Evolutionary conservation across 1,284 basidiomycete species (phyloP), one percentile per base, ranked within the genome.

Genomic region (Cryptococcus sp.): DNA sequence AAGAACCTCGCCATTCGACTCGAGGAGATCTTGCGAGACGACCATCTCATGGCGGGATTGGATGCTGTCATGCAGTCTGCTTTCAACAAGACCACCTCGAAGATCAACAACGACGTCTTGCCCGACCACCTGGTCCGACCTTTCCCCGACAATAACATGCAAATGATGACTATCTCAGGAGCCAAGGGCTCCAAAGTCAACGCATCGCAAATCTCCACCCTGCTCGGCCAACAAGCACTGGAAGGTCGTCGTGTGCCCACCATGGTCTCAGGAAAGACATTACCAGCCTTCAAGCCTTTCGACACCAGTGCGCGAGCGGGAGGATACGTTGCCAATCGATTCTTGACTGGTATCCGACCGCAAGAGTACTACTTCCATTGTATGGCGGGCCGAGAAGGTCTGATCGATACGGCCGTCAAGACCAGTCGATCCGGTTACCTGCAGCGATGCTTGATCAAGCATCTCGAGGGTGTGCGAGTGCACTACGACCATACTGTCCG

Each of bases 281-380:
- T 99, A 16, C 95, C 96, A 2, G 93, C 93, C 5, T 99, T 99
- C 87, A 90, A 90, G 74, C 83, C 95, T 0, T 98, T 98, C 78
- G 96, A 99, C 79, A 99, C 96, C 5, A 89, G 88, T 57, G 93
- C 95, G 1, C 91, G 97, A 62, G 95, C 96, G 17, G 96, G 96
- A 78, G 96, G 96, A n/a, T 99, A 96, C 78, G 91, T 99, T 51
- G 93, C 91, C n/a, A 96, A 94, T 77, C 92, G 96, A 52, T 99
- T 99, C 85, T 85, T 99, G 82, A 99, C 96, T 19, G 96, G 96
- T 60, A 89, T 99, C 75, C 91, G 90, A 64, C 96, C 96, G 0
- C 96, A 99, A 77, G 96, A 99, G 78, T 99, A 97, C 81, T 99
- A 97, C 82, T 99, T 99, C 85, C 96, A 99, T 81, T 98, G 96